These are phyloP conservation scores for Tuber calosporum DNA, from an alignment of 495 filamentous ascomycete species.

Conservation along the genomic window DNA sequence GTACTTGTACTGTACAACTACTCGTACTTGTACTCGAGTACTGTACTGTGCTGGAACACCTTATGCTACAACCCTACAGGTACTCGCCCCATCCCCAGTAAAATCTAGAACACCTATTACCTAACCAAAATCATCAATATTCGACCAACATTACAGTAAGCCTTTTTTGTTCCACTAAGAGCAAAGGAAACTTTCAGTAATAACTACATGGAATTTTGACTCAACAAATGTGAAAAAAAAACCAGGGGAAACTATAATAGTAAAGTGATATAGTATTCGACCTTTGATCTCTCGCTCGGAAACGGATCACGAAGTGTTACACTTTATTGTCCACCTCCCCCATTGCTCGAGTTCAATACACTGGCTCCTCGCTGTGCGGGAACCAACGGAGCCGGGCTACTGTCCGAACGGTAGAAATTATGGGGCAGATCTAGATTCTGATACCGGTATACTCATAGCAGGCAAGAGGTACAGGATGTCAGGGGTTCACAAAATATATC, in stretches of 20 bases:
- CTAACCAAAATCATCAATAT: background rate
- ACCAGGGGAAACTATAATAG: background rate
- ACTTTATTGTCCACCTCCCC: background rate
- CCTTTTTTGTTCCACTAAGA: too few relatives aligned
- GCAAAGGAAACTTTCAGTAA: background rate
- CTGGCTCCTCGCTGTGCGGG: background rate
- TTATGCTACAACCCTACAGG: background rate
- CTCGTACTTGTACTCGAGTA: too few relatives aligned
- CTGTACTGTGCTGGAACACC: too few relatives aligned
- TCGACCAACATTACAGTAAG: background rate
- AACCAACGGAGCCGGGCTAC: too few relatives aligned
- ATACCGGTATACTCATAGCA: too few relatives aligned
- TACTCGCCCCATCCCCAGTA: background rate
- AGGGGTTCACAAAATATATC: too few relatives aligned
- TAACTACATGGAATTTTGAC: background rate
- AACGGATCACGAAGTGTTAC: too few relatives aligned
- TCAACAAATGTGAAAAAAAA: background rate
- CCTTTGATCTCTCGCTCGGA: background rate
- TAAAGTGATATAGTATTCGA: background rate
- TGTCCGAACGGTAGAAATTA: background rate
- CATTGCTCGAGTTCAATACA: background rate
- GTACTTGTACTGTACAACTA: too few relatives aligned
- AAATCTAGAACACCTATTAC: background rate
- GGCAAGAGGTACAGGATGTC: too few relatives aligned
- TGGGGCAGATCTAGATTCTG: background rate